These are phyloP conservation scores for Tuber melanosporum DNA, from an alignment of 495 filamentous ascomycete genomes.

Conservation along the genomic window DNA sequence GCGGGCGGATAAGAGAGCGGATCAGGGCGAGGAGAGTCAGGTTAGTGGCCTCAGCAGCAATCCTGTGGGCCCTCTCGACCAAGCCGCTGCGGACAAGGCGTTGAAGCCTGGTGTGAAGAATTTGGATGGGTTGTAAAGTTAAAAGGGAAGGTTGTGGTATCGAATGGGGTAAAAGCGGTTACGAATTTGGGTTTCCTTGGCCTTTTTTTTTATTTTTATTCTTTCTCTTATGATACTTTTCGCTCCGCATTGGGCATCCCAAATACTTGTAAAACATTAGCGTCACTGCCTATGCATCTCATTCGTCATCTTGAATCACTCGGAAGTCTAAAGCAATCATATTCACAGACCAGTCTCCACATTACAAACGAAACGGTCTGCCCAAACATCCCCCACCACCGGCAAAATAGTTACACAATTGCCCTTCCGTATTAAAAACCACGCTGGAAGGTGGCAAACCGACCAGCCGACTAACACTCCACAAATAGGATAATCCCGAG, in stretches of 20 bases:
- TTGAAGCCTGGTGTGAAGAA: conserved; percentile 24
- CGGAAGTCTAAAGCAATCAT: neutral
- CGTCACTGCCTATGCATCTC: neutral
- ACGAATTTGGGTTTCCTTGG: neutral
- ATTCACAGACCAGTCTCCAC: neutral
- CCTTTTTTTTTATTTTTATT: neutral
- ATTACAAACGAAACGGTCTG: neutral
- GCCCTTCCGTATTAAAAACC: neutral
- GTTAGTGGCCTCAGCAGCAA: conserved; percentile 21
- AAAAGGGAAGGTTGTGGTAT: neutral
- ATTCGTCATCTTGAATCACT: neutral
- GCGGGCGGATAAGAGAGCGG: neutral
- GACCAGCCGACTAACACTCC: conserved; percentile 1
- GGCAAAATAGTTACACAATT: neutral
- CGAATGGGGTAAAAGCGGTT: neutral
- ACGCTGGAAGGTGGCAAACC: neutral
- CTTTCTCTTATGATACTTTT: neutral
- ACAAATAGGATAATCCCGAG: conserved; percentile 13
- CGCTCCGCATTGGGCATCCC: neutral
- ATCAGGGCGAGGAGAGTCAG: conserved; percentile 16
- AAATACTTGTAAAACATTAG: neutral
- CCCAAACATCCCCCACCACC: neutral
- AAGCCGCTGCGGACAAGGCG: conserved; percentile 20
- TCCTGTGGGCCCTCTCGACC: conserved; percentile 28
- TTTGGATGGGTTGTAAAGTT: conserved; percentile 30